phyloP scores from a whole-genome alignment of 768 basidiomycete genomes.

The Phanerochaete sordida region DNA sequence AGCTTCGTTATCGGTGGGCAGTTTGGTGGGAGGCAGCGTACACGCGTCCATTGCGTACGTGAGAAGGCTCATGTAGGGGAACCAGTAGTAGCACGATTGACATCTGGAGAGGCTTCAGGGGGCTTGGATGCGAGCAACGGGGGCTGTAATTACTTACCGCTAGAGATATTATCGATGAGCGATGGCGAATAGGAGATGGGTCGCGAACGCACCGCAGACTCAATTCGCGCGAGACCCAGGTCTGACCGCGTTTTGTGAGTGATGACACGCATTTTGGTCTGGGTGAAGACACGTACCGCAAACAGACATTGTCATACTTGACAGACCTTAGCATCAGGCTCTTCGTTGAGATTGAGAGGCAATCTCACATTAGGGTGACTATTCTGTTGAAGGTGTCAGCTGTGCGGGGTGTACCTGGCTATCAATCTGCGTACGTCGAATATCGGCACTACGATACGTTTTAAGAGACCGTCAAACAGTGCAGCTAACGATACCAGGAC shows the following conservation, averaged over 20 bases:
- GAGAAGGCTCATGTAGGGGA: not conserved
- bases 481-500: no score
- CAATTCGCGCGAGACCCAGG: not conserved
- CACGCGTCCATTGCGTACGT: not conserved
- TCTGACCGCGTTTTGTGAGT: no score
- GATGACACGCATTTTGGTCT: no score
- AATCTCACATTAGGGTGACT: not conserved
- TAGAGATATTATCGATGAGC: not conserved
- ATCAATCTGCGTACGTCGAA: no score
- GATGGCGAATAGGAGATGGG: no score
- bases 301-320: not conserved
- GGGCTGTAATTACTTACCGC: not conserved
- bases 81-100: not conserved
- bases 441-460: no score
- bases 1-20: no score
- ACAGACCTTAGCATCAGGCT: no score
- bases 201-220: not conserved
- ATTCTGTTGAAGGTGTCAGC: no score
- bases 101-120: not conserved
- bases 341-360: not conserved
- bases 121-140: not conserved
- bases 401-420: no score
- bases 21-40: not conserved
- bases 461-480: no score
- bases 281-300: not conserved